Evolutionary conservation across 1,139 yeast genomes (phyloP), one percentile per base, ranked within the genome.

Genomic region (Pichia sp.): DNA sequence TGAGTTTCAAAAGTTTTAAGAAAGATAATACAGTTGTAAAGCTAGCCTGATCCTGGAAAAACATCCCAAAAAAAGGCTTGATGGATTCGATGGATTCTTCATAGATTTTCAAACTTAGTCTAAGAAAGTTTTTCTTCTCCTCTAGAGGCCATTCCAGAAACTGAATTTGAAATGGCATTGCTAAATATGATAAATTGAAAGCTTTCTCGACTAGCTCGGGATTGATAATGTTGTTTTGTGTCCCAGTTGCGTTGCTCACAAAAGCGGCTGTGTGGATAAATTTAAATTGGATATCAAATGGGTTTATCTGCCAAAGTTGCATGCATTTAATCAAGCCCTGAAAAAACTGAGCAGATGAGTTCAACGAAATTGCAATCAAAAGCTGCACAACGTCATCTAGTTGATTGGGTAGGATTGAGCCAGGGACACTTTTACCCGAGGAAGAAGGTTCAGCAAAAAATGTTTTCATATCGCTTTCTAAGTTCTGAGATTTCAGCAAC

Each of bases 251-350:
- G 6, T 48, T 48, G 16, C 34, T 31, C 24, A 48, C 48, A 34
- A 4, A 20, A 10, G 53, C 31, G 3, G 59, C 46, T 40, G 50
- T 44, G 38, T 56, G 38, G 46, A 58, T 41, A 49, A 59, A 58
- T 7, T 49, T 40, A 29, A 60, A 49, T 38, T 63, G 61, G 7
- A 64, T 48, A 10, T 56, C 54, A 51, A 64, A 66, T 4, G 70
- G 70, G 49, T 66, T 67, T 16, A 61, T 56, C 52, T 65, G 68
- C 70, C 69, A 67, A 1, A 65, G 12, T 45, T 63, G 60, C 46
- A 66, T 51, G 56, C 69, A 67, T 41, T 58, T 59, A 31, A 65
- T 53, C 20, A 62, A 54, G 16, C 63, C 58, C 46, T 63, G 61
- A 46, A 64, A 63, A 49, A 64, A 66, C 4, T 49, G 48, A 12